These are phyloP conservation scores for Linum trigynum DNA, from an alignment of 345 rosid genomes.

Conservation along the genomic window DNA sequence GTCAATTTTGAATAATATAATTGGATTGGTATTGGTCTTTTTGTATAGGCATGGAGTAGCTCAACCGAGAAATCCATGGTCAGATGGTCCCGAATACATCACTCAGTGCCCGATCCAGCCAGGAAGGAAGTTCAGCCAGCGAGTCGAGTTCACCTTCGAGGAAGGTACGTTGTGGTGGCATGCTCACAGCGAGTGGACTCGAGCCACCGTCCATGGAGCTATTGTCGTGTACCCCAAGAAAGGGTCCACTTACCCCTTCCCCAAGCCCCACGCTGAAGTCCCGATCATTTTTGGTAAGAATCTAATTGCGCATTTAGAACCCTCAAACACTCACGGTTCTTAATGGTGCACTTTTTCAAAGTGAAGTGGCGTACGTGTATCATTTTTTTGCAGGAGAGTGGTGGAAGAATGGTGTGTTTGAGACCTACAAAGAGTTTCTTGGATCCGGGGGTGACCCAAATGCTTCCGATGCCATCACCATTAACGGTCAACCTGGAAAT, in stretches of 20 bases:
- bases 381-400: slow-evolving; percentile 16
- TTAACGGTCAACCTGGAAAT: slow-evolving; percentile 46
- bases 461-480: slow-evolving; percentile 39
- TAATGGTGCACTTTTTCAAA: no score
- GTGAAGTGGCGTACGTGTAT: no score
- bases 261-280: slow-evolving; percentile 12
- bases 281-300: slow-evolving; percentile 16
- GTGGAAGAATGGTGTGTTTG: slow-evolving; percentile 33
- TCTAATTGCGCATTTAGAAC: no score
- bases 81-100: slow-evolving; percentile 22
- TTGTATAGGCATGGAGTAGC: background rate
- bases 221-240: slow-evolving; percentile 3
- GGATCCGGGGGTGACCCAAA: slow-evolving; percentile 25
- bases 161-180: slow-evolving; percentile 21
- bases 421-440: slow-evolving; percentile 6
- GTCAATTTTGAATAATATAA: background rate
- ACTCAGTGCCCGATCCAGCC: slow-evolving; percentile 23
- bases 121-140: slow-evolving; percentile 13
- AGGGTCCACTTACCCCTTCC: slow-evolving; percentile 12
- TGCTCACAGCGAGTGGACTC: slow-evolving; percentile 19
- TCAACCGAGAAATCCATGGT: slow-evolving; percentile 14
- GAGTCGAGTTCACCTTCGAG: slow-evolving; percentile 14
- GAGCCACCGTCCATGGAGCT: slow-evolving; percentile 22
- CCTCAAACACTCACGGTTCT: no score
- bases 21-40: background rate